A percentile compares a stretch with the other conserved stretches of the same genome.
These are phyloP conservation scores for Oxyria digyna DNA, from an alignment of 148 eudicot species.

Conservation along the genomic window DNA sequence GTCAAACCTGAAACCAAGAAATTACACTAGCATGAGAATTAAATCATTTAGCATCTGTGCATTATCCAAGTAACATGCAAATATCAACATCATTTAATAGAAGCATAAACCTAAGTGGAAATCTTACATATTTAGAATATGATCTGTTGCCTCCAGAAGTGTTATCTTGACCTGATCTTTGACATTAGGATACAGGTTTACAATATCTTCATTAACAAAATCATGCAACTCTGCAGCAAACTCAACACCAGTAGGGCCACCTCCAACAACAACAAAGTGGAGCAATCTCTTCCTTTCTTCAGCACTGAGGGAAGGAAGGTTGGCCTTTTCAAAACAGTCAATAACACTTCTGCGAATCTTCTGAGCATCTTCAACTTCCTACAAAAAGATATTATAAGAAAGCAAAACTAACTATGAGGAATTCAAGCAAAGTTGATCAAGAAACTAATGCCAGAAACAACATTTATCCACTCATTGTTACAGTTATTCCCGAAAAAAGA, in stretches of 20 bases:
- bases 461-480: neutral
- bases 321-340: slow-evolving; percentile 62
- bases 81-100: neutral
- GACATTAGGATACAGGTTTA: slow-evolving; percentile 35
- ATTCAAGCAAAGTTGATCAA: neutral
- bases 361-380: slow-evolving; percentile 70
- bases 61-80: neutral
- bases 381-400: neutral
- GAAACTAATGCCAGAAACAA: neutral
- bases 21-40: neutral
- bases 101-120: too few species aligned
- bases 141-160: slow-evolving; percentile 54
- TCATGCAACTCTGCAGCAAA: slow-evolving; percentile 66
- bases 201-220: slow-evolving; percentile 43
- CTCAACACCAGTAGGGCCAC: slow-evolving; percentile 69
- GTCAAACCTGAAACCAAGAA: slow-evolving; percentile 36
- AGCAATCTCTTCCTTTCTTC: slow-evolving; percentile 35
- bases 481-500: neutral
- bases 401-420: neutral
- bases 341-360: slow-evolving; percentile 42
- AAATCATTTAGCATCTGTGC: neutral
- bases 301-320: slow-evolving; percentile 40
- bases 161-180: slow-evolving; percentile 40
- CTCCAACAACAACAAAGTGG: slow-evolving; percentile 60
- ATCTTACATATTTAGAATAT: slow-evolving; percentile 54